phyloP scores from a whole-genome alignment of 208 protist genomes.

The Crithidia bombi region DNA sequence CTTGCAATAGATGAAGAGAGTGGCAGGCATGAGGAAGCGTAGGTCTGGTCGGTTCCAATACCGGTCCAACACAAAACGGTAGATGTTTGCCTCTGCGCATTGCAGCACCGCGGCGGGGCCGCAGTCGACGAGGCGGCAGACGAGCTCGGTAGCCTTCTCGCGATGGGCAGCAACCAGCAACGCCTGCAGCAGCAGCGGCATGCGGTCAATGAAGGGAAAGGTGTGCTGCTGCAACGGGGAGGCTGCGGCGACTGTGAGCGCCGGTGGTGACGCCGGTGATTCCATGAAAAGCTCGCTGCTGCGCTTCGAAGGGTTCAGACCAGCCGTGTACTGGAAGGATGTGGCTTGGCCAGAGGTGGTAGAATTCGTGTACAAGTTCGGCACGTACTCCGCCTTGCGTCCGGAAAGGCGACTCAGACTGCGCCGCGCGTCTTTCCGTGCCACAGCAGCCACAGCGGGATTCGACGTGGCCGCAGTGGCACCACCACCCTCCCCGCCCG shows the following conservation, averaged over 20 bases:
- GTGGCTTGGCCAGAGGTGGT: conserved; percentile 24
- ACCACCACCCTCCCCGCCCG: background rate
- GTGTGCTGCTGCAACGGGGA: conserved; percentile 22
- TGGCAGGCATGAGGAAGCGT: conserved; percentile 75
- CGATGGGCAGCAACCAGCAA: conserved; percentile 77
- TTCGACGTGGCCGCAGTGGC: background rate
- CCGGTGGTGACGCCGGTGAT: background rate
- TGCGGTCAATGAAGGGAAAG: conserved; percentile 72
- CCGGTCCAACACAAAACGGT: conserved; percentile 68
- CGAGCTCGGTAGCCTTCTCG: conserved; percentile 72
- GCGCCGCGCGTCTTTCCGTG: conserved; percentile 13
- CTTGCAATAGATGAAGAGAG: conserved; percentile 88
- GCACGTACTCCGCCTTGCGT: conserved; percentile 36
- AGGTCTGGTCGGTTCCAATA: conserved; percentile 83
- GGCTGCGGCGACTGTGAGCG: background rate
- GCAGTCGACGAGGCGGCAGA: conserved; percentile 84
- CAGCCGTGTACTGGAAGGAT: conserved; percentile 37
- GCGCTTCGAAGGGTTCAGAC: background rate
- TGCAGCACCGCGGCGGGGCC: conserved; percentile 71
- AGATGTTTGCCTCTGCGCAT: conserved; percentile 84
- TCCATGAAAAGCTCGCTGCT: background rate
- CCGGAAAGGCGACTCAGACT: conserved; percentile 9
- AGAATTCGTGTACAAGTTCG: conserved; percentile 32
- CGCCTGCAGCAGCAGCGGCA: conserved; percentile 83
- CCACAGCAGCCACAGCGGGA: background rate